phyloP scores from a whole-genome alignment of 257 asterid species.

The Galeopsis tetrahit region DNA sequence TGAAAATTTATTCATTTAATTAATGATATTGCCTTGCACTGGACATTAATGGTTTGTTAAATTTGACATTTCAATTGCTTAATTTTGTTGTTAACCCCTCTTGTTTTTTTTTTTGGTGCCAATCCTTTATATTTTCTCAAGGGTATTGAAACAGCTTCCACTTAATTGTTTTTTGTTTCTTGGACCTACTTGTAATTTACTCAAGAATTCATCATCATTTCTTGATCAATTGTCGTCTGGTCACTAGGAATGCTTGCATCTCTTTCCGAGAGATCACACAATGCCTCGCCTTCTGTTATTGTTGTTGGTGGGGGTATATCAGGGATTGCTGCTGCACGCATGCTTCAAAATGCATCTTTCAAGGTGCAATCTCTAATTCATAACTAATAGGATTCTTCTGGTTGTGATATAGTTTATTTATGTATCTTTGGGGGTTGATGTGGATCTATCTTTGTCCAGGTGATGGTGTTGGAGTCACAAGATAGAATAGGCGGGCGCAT shows the following conservation, averaged over 20 bases:
- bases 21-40: neutral
- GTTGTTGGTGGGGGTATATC: conserved; percentile 99
- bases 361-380: conserved; percentile 51
- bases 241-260: conserved; percentile 57
- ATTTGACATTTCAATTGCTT: neutral
- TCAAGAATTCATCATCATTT: conserved; percentile 19
- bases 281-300: conserved; percentile 70
- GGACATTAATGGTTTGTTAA: neutral
- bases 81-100: neutral
- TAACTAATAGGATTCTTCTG: neutral
- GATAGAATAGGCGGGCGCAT: conserved; percentile 97
- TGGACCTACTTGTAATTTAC: conserved; percentile 11
- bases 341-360: conserved; percentile 84
- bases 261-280: conserved; percentile 54
- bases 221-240: conserved; percentile 27
- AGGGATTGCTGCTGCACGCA: conserved; percentile 91
- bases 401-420: conserved; percentile 3
- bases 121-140: neutral
- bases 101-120: neutral
- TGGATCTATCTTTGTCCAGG: conserved; percentile 49
- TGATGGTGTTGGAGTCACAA: conserved; percentile 85
- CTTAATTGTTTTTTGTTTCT: conserved; percentile 8
- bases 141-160: neutral
- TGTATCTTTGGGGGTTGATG: conserved; percentile 23
- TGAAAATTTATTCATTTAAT: conserved; percentile 8